Conservation (phyloP, 2,329 filamentous ascomycete species). For the Fusarium buxicola region DNA sequence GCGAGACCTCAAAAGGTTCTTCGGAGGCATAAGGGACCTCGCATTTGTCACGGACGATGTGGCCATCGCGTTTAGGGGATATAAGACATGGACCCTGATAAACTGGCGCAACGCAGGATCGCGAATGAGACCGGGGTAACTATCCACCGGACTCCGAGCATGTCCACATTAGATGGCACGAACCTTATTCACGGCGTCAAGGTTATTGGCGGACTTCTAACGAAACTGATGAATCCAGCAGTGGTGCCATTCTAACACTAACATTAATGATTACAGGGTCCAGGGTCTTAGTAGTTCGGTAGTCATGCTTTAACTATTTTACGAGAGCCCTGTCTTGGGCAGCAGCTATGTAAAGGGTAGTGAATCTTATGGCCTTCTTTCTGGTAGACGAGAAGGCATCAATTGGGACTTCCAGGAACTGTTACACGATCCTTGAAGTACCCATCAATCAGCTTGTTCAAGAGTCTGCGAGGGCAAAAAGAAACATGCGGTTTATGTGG, state of each 20-base stretch:
- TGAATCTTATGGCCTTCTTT: too few relatives aligned
- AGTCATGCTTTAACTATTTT: too few relatives aligned
- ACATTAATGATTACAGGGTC: conserved; percentile 7
- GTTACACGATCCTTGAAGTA: too few relatives aligned
- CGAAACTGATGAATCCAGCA: conserved; percentile 11
- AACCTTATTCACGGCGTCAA: neutral
- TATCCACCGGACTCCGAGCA: conserved; percentile 36
- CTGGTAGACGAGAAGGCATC: too few relatives aligned
- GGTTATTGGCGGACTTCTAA: conserved; percentile 22
- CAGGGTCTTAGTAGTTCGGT: too few relatives aligned
- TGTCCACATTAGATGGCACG: conserved; percentile 17
- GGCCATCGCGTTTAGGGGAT: conserved; percentile 32
- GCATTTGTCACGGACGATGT: conserved; percentile 21
- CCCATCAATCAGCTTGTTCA: too few relatives aligned
- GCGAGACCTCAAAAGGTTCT: conserved; percentile 25
- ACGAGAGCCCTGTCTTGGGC: neutral
- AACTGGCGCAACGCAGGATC: conserved; percentile 19
- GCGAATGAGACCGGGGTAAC: conserved; percentile 40
- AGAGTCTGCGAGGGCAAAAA: conserved; percentile 4
- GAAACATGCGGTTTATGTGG: conserved; percentile 45
- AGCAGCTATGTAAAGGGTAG: too few relatives aligned
- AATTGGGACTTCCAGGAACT: too few relatives aligned
- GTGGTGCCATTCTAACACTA: neutral
- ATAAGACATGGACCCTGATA: conserved; percentile 36
- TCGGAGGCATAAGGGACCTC: conserved; percentile 29